Percentiles rank a stretch among this genome's conserved stretches.
Conservation (phyloP, 495 filamentous ascomycete genomes). For the Neurospora africana region DNA sequence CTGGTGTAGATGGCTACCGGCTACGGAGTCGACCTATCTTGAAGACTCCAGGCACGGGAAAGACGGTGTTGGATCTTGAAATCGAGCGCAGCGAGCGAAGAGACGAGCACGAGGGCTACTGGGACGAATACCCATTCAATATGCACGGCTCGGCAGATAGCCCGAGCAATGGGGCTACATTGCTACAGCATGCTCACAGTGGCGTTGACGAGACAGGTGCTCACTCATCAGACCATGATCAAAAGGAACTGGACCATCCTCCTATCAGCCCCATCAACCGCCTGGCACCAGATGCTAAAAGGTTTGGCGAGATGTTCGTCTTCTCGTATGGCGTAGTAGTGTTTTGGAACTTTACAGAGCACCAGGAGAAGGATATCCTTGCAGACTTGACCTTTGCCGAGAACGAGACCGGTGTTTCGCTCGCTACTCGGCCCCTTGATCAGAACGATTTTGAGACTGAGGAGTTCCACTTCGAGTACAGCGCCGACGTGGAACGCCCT, state of each 20-base stretch:
- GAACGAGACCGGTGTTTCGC: conserved; percentile 41
- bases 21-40: conserved; percentile 80
- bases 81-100: conserved; percentile 88
- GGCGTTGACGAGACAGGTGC: conserved; percentile 1
- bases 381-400: conserved; percentile 91
- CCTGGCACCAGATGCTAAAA: conserved; percentile 52
- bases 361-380: conserved; percentile 91
- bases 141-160: conserved; percentile 1
- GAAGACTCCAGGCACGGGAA: conserved; percentile 79
- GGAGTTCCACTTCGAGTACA: conserved; percentile 98
- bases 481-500: conserved; percentile 67
- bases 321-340: conserved; percentile 97
- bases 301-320: conserved; percentile 93
- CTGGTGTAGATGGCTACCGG: conserved; percentile 75
- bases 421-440: conserved; percentile 60
- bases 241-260: conserved; percentile 15
- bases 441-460: conserved; percentile 94
- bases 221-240: conserved; percentile 4
- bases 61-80: conserved; percentile 85
- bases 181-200: conserved; percentile 4
- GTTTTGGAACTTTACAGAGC: conserved; percentile 96
- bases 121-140: conserved; percentile 25
- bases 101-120: conserved; percentile 82
- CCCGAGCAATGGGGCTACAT: conserved; percentile 3
- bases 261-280: conserved; percentile 35